Conservation (phyloP, 2,329 filamentous ascomycete species). For the Alternaria sp. region DNA sequence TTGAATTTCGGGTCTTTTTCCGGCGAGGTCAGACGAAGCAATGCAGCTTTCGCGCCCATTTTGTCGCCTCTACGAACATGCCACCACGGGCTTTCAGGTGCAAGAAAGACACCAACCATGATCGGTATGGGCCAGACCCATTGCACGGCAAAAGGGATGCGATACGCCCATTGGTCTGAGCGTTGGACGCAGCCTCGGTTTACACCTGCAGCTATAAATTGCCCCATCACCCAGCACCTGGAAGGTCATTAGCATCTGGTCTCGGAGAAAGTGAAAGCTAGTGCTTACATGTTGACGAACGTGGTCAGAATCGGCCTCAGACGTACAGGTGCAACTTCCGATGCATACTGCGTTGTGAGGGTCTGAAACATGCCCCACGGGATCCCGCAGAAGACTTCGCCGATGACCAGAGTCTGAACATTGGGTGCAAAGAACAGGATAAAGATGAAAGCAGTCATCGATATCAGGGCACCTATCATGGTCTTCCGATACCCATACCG, state of each 20-base stretch:
- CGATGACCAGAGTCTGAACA: constrained; percentile 46
- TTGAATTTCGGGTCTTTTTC: constrained; percentile 63
- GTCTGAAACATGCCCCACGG: constrained; percentile 56
- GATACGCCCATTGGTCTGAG: constrained; percentile 69
- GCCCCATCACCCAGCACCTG: constrained; percentile 72
- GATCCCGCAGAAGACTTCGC: constrained; percentile 54
- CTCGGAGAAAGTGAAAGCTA: background rate
- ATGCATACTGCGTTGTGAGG: constrained; percentile 54
- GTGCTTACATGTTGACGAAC: constrained; percentile 67
- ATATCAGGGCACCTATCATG: constrained; percentile 49
- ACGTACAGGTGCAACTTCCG: constrained; percentile 70
- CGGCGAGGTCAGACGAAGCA: constrained; percentile 68
- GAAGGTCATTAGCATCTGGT: background rate
- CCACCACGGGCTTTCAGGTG: constrained; percentile 76
- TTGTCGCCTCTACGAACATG: constrained; percentile 68
- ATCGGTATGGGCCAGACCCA: constrained; percentile 77
- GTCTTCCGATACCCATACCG: constrained; percentile 53
- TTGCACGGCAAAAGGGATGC: constrained; percentile 70
- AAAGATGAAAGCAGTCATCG: constrained; percentile 51
- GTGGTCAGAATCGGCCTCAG: constrained; percentile 63
- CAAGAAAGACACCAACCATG: constrained; percentile 68
- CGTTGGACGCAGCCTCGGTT: constrained; percentile 69
- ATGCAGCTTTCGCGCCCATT: constrained; percentile 67
- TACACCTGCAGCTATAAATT: constrained; percentile 73
- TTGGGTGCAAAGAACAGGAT: constrained; percentile 55